These are phyloP conservation scores for Jatropha curcas DNA, from an alignment of 345 rosid species.

Conservation along the genomic window DNA sequence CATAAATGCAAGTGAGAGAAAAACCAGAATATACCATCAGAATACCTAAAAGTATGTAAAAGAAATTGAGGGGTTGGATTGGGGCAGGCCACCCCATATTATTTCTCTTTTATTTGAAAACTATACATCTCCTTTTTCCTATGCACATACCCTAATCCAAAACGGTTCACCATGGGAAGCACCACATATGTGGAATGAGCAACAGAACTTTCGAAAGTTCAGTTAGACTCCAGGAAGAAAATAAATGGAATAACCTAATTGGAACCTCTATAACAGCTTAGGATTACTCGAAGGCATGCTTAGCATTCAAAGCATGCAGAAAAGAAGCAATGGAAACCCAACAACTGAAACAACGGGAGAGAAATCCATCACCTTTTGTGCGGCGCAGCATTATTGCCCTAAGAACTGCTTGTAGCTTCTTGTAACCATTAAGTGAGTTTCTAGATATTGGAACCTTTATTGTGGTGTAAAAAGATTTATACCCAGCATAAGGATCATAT, in stretches of 20 bases:
- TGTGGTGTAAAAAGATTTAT: slow-evolving; percentile 58
- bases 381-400: slow-evolving; percentile 96
- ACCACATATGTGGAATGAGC: neutral
- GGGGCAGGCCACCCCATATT: neutral
- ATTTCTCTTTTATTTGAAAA: no score
- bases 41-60: neutral
- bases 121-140: neutral
- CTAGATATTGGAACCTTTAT: slow-evolving; percentile 75
- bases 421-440: slow-evolving; percentile 75
- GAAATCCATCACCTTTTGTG: slow-evolving; percentile 69
- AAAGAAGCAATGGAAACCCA: neutral
- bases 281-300: neutral
- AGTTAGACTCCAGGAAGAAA: neutral
- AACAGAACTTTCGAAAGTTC: neutral
- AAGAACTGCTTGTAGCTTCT: slow-evolving; percentile 86
- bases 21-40: neutral
- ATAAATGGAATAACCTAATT: neutral
- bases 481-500: slow-evolving; percentile 77
- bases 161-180: neutral
- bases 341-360: slow-evolving; percentile 11
- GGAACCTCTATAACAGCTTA: neutral
- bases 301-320: neutral
- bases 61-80: neutral
- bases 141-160: neutral
- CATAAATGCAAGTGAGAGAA: neutral